A percentile compares a stretch with the other conserved stretches of the same genome.
Evolutionary conservation across 306 rosid genomes (phyloP).

Genomic region (Trifolium fragiferum): DNA sequence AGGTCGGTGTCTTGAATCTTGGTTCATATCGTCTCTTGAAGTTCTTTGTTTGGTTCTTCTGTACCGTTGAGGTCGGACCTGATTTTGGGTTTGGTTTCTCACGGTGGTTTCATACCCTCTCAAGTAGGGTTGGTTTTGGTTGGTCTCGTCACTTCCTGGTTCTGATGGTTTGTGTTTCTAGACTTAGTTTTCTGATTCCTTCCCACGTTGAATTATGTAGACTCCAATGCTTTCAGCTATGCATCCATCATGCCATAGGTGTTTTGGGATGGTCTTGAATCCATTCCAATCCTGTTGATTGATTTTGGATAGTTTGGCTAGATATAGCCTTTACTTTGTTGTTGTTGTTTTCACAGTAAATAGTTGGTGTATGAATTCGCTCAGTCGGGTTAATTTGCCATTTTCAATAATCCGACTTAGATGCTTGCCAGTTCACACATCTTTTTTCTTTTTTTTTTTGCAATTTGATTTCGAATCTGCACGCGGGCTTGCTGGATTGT

Average conservation of each 20-base stretch:
- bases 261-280: not conserved
- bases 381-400: not conserved
- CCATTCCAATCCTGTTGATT: not conserved
- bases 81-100: no score
- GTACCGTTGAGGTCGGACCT: no score
- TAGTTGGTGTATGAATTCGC: not conserved
- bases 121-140: no score
- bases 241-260: not conserved
- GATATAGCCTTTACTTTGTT: not conserved
- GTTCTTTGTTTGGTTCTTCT: no score
- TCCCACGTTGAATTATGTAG: not conserved
- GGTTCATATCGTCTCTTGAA: no score
- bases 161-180: no score
- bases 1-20: no score
- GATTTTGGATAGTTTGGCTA: not conserved
- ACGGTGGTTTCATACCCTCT: no score
- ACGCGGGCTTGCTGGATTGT: not conserved
- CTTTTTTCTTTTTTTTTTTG: no score
- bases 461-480: not conserved
- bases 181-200: no score
- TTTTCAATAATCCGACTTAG: not conserved
- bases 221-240: not conserved
- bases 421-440: not conserved
- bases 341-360: not conserved
- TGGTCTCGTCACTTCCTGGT: no score